Percentiles rank a stretch among this genome's conserved stretches.
These are phyloP conservation scores for Russula virescens DNA, from an alignment of 768 basidiomycete species.

Conservation along the genomic window DNA sequence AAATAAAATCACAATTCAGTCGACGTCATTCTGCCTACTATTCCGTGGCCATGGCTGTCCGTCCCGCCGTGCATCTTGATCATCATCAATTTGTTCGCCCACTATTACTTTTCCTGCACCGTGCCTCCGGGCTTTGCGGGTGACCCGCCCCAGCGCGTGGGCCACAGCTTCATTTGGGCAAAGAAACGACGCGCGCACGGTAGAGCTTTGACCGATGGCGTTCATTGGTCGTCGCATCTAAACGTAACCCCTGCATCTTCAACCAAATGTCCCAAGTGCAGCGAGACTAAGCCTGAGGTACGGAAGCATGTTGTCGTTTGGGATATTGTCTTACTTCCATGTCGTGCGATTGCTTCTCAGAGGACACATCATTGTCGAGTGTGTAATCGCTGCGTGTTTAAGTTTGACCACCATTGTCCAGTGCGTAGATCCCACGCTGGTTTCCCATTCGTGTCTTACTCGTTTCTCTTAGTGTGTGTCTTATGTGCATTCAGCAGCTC, in stretches of 20 bases:
- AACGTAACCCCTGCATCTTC: conserved; percentile 46
- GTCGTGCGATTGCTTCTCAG: conserved; percentile 34
- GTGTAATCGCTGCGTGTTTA: conserved; percentile 84
- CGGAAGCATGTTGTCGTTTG: background rate
- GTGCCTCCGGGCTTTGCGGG: conserved; percentile 73
- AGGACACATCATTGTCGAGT: conserved; percentile 91
- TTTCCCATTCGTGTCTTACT: conserved; percentile 1
- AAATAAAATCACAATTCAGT: conserved; percentile 40
- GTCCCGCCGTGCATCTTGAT: conserved; percentile 70
- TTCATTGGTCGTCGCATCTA: conserved; percentile 45
- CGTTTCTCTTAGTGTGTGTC: conserved; percentile 14
- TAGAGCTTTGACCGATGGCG: conserved; percentile 35
- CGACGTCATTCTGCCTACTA: conserved; percentile 64
- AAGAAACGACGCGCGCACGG: conserved; percentile 31
- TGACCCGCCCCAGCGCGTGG: conserved; percentile 43
- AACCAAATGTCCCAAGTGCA: conserved; percentile 19
- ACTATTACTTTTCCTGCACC: conserved; percentile 85
- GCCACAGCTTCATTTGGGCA: conserved; percentile 55
- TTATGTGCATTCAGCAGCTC: background rate
- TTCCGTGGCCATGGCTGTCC: conserved; percentile 53
- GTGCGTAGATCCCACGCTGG: conserved; percentile 43
- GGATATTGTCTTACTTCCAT: background rate
- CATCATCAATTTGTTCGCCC: conserved; percentile 65
- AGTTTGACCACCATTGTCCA: conserved; percentile 90
- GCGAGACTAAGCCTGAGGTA: conserved; percentile 22